Base-by-base conservation (phyloP, 75 land plant genomes). In the Azolla pinnata region DNA sequence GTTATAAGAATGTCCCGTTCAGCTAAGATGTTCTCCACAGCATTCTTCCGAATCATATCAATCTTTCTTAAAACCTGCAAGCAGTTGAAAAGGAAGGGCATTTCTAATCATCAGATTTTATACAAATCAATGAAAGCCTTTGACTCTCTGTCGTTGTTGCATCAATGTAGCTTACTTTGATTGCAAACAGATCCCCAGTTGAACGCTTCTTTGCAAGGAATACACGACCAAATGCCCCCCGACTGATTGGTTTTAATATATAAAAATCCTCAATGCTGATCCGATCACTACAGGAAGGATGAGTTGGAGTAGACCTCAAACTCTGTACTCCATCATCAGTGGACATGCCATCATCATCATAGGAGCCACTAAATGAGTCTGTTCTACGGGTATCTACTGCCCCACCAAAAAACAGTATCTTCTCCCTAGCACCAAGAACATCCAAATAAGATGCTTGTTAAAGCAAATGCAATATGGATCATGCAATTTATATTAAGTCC, bases 141-240 rank as follows among this genome's bases (percentile, higher is more conserved):
- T n/a, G n/a, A n/a, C n/a, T n/a, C n/a, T n/a, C n/a, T n/a, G n/a
- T n/a, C n/a, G n/a, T n/a, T n/a, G n/a, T n/a, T n/a, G n/a, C n/a
- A n/a, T n/a, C n/a, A n/a, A n/a, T n/a, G 5, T 12, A 35, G 40
- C 45, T 54, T 73, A 93, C 99, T 97, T 95, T 95, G 50, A 95
- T 95, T 0, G 99, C 99, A 86, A 95, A 95, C 38, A 89, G 85
- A 68, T 95, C 99, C 0, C 99, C 99, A 31, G 99, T 95, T 16
- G 90, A 80, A 63, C 87, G 74, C 62, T 95, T 95, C 63, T 78
- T 85, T n/a, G 99, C 90, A 59, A 95, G 65, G 62, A 90, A 95
- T 62, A 95, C 99, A 50, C 99, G 79, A 9, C 99, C 99, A 86
- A 83, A 95, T 49, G 99, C 99, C 27, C 99, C 99, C 61, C 99